Conservation (phyloP, 257 asterid genomes). For the Voacanga thouarsii region DNA sequence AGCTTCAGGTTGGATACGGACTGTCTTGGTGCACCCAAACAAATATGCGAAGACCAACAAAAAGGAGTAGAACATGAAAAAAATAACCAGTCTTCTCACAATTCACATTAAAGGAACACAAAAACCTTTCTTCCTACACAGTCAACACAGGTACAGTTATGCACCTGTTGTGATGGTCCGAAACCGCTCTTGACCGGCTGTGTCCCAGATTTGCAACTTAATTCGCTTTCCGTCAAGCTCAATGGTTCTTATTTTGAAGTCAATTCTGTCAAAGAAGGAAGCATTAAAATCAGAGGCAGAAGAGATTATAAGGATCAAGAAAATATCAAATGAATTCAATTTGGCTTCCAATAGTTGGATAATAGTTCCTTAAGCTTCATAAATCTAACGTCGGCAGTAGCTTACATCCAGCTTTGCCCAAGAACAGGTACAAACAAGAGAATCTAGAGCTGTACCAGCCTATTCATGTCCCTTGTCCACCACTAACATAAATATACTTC, state of each 20-base stretch:
- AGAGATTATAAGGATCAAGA: neutral
- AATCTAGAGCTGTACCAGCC: neutral
- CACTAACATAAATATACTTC: neutral
- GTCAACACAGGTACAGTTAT: constrained; percentile 11
- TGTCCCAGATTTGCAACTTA: constrained; percentile 80
- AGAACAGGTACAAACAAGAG: neutral
- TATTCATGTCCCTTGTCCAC: neutral
- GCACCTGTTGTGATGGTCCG: constrained; percentile 79
- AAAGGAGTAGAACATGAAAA: neutral
- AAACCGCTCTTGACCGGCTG: constrained; percentile 89
- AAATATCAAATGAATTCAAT: neutral
- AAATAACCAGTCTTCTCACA: neutral
- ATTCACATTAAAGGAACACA: neutral
- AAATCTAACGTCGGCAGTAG: neutral
- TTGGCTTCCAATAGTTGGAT: neutral
- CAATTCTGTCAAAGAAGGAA: constrained; percentile 45
- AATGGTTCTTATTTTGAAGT: constrained; percentile 78
- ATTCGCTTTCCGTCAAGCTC: constrained; percentile 71
- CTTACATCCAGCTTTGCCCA: neutral
- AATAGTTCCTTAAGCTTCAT: neutral
- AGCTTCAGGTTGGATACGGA: neutral
- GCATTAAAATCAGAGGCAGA: neutral
- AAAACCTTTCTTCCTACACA: neutral
- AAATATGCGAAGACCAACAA: neutral
- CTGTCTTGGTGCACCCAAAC: neutral